These are phyloP conservation scores for Trichophyton schoenleinii DNA, from an alignment of 2,329 filamentous ascomycete species.

Conservation along the genomic window DNA sequence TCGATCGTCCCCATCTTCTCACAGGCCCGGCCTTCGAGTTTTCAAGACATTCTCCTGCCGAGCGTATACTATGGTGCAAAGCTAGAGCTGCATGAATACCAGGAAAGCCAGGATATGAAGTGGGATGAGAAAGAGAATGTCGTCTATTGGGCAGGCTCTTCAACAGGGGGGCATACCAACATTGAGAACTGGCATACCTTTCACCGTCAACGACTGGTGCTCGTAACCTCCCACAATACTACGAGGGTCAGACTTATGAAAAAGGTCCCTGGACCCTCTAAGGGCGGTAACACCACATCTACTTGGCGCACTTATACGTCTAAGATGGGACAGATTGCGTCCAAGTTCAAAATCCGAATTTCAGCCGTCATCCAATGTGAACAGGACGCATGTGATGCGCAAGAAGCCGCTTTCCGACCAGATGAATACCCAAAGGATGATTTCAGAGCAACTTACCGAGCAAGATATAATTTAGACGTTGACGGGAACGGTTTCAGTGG, in stretches of 20 bases:
- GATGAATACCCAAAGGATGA: constrained; percentile 21
- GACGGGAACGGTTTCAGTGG: constrained; percentile 47
- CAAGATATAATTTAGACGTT: constrained; percentile 39
- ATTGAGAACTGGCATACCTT: constrained; percentile 29
- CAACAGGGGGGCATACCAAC: constrained; percentile 35
- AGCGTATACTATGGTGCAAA: constrained; percentile 34
- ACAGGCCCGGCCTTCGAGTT: constrained; percentile 11
- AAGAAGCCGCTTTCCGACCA: constrained; percentile 14
- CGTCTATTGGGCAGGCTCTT: constrained; percentile 46
- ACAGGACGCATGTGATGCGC: constrained; percentile 20
- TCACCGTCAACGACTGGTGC: constrained; percentile 38
- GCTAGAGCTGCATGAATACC: constrained; percentile 30
- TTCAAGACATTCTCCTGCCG: constrained; percentile 39
- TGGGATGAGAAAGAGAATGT: constrained; percentile 40
- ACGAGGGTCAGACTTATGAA: constrained; percentile 2
- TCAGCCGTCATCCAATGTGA: constrained; percentile 38
- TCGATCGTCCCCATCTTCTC: constrained; percentile 14
- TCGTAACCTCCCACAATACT: constrained; percentile 17
- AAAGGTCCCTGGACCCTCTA: background rate
- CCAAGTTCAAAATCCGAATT: constrained; percentile 35
- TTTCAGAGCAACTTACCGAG: constrained; percentile 27
- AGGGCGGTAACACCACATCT: background rate
- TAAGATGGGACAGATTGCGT: constrained; percentile 3
- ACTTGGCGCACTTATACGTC: constrained; percentile 10
- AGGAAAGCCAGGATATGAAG: constrained; percentile 26